These are phyloP conservation scores for Xylaria sp. DNA, from an alignment of 495 filamentous ascomycete species.

Conservation along the genomic window DNA sequence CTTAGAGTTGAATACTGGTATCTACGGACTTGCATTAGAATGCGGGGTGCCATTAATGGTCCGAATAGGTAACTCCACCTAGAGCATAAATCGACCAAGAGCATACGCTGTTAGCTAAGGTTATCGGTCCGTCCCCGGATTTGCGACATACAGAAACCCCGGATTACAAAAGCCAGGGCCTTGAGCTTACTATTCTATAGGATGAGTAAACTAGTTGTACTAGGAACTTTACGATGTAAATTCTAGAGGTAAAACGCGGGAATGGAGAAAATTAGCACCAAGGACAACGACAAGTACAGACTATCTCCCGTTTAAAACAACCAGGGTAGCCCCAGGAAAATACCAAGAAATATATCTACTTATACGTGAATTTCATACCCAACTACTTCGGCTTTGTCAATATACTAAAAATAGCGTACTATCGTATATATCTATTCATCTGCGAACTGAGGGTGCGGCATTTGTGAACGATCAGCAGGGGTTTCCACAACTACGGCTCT, in stretches of 20 bases:
- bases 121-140: constrained; percentile 11
- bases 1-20: neutral
- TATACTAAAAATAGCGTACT: neutral
- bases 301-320: neutral
- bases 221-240: neutral
- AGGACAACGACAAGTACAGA: neutral
- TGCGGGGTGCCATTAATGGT: neutral
- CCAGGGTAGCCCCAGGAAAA: neutral
- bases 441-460: neutral
- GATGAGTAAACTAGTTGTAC: neutral
- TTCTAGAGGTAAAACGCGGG: neutral
- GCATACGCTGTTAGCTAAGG: neutral
- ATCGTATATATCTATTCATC: neutral
- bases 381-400: neutral
- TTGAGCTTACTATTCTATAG: neutral
- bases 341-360: neutral
- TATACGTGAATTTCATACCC: neutral
- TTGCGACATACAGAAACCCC: neutral
- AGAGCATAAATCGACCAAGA: neutral
- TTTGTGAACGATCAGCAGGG: neutral
- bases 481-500: neutral
- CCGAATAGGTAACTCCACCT: neutral
- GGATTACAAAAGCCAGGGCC: neutral
- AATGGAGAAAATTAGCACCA: neutral
- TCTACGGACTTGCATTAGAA: neutral